Base-by-base conservation (phyloP, 768 basidiomycete genomes). In the Pulveroboletus ravenelii region DNA sequence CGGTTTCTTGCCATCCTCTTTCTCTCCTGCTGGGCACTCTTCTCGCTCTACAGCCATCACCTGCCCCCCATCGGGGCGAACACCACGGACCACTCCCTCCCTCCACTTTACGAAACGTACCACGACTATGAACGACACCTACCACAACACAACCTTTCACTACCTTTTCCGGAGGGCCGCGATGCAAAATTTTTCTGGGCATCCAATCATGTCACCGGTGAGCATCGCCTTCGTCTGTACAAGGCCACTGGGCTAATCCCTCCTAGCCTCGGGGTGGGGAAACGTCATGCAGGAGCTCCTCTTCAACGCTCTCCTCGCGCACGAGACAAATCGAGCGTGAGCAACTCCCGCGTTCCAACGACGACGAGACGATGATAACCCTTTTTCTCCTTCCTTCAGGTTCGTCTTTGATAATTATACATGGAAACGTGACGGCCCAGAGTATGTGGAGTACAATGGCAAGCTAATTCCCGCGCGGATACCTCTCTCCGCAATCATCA, bases 391-490 rank as follows among this genome's bases (percentile, higher is more conserved):
- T 25, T 27, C 20, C 0, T 44, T 5, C 47, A 80, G 78, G 3
- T 77, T 77, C 37, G 82, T 82, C 9, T 82, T 80, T 56, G 72
- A 82, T 48, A 77, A 84, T 44, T 82, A 79, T 54, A 78, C 79
- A 0, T 84, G 81, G 82, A 63, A 72, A 2, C 65, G 63, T 5
- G 67, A 73, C 10, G 66, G 68, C 0, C 64, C 66, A 9, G 73
- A 76, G 8, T 79, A 78, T 43, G 68, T 72, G 1, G 65, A 68
- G 1, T 84, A 59, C 60, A 75, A 78, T 47, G 77, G 75, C n/a
- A 76, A 73, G 38, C 53, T 65, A 5, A 78, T 80, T 50, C 78
- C 81, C 29, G 72, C 78, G 1, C 74, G 73, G 0, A 76, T 82
- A 36, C 83, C 83, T 3, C 59, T 83, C 12, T 77, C 79, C 0